Conservation (phyloP, 2,329 filamentous ascomycete species). For the Dothidotthia symphoricarpi region DNA sequence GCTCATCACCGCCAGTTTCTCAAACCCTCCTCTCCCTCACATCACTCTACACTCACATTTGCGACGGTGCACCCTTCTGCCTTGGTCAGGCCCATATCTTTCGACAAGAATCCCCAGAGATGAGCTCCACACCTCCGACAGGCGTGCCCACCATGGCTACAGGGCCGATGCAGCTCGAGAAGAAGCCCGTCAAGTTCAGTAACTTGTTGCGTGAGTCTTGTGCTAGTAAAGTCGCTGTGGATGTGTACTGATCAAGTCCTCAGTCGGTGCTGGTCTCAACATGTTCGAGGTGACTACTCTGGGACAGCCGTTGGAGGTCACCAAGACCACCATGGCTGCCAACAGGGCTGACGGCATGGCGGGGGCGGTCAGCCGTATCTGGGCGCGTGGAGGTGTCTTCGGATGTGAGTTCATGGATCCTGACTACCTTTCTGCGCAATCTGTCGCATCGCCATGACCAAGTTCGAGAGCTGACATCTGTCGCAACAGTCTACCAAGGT, state of each 20-base stretch:
- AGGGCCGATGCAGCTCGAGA: conserved; percentile 68
- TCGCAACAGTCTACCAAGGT: conserved; percentile 84
- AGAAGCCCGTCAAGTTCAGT: conserved; percentile 99
- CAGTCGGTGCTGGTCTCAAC: conserved; percentile 86
- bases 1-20: conserved; percentile 11
- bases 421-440: not conserved
- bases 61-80: conserved; percentile 88
- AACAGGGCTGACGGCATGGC: conserved; percentile 87
- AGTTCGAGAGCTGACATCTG: conserved; percentile 15
- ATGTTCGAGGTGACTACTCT: conserved; percentile 82
- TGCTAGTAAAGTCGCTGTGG: not conserved
- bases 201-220: conserved; percentile 74
- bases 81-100: conserved; percentile 90
- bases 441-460: conserved; percentile 91
- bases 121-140: conserved; percentile 50
- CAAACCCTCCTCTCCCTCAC: conserved; percentile 10
- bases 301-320: conserved; percentile 88
- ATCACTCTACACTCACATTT: conserved; percentile 18
- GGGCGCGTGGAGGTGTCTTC: conserved; percentile 86
- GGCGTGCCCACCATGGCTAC: conserved; percentile 46
- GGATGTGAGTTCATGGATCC: conserved; percentile 69
- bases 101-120: conserved; percentile 51
- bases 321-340: conserved; percentile 99
- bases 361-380: conserved; percentile 79
- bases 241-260: conserved; percentile 27